A percentile compares a stretch with the other conserved stretches of the same genome.
Conservation (phyloP, 2,329 filamentous ascomycete species). For the Alternaria alternata region DNA sequence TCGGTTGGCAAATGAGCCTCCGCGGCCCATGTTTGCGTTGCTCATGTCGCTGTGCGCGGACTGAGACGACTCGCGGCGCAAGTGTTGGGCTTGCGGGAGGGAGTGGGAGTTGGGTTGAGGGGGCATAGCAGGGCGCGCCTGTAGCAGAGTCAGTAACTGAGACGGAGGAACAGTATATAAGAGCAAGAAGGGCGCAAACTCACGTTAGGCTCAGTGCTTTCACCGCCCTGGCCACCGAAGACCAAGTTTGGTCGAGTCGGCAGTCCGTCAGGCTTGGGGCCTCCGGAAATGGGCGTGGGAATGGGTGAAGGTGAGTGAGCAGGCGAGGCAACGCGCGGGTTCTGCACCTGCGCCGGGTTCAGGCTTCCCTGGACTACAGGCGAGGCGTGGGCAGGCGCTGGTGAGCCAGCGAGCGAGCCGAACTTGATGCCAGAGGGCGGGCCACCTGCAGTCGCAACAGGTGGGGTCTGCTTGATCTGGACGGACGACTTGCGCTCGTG, state of each 20-base stretch:
- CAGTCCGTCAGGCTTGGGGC: constrained; percentile 78
- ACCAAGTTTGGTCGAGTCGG: constrained; percentile 74
- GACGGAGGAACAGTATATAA: not conserved
- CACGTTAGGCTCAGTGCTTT: constrained; percentile 74
- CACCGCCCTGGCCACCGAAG: constrained; percentile 84
- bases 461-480: constrained; percentile 83
- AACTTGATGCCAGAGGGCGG: constrained; percentile 74
- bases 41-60: constrained; percentile 79
- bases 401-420: constrained; percentile 72
- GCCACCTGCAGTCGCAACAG: constrained; percentile 57
- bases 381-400: constrained; percentile 71
- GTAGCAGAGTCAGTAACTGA: constrained; percentile 43
- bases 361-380: constrained; percentile 69
- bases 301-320: constrained; percentile 92
- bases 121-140: constrained; percentile 73
- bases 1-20: constrained; percentile 51
- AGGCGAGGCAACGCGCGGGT: constrained; percentile 81
- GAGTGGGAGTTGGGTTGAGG: constrained; percentile 49
- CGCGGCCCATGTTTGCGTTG: constrained; percentile 61
- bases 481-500: constrained; percentile 90
- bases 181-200: constrained; percentile 52
- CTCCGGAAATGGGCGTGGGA: constrained; percentile 86
- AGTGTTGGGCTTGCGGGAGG: constrained; percentile 74
- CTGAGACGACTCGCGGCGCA: constrained; percentile 86
- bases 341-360: constrained; percentile 60